A percentile compares a stretch with the other conserved stretches of the same genome.
phyloP scores from a whole-genome alignment of 73 alveolate genomes.

The Urostyla sp. region DNA sequence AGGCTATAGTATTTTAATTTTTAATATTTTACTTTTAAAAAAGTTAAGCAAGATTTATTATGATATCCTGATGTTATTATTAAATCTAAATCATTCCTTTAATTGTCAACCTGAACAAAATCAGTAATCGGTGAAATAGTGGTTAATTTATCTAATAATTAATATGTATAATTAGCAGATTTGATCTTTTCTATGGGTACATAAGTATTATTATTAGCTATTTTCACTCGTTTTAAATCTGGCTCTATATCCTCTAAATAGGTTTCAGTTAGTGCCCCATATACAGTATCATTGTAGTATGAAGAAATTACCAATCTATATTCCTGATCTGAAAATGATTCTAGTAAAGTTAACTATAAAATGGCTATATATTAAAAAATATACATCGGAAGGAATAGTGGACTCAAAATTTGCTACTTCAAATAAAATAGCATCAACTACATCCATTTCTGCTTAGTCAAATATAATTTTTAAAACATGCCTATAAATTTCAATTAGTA shows the following conservation, averaged over 20 bases:
- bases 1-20: conserved; percentile 20
- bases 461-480: no score
- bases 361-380: background rate
- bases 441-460: conserved; percentile 55
- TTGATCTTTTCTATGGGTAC: background rate
- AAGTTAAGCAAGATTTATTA: background rate
- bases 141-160: background rate
- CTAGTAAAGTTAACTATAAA: background rate
- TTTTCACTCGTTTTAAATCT: conserved; percentile 10
- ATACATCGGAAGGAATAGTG: conserved; percentile 4
- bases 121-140: conserved; percentile 52
- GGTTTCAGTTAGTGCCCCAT: background rate
- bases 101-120: background rate
- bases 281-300: conserved; percentile 15
- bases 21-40: conserved; percentile 19
- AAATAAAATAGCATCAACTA: conserved; percentile 25
- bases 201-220: background rate
- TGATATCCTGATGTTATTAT: conserved; percentile 22
- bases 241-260: background rate
- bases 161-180: background rate
- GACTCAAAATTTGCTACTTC: background rate
- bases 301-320: conserved; percentile 1
- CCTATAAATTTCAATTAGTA: no score
- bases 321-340: background rate
- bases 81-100: conserved; percentile 5